These are phyloP conservation scores for Gossypium lobatum DNA, from an alignment of 441 rosid species.

Conservation along the genomic window DNA sequence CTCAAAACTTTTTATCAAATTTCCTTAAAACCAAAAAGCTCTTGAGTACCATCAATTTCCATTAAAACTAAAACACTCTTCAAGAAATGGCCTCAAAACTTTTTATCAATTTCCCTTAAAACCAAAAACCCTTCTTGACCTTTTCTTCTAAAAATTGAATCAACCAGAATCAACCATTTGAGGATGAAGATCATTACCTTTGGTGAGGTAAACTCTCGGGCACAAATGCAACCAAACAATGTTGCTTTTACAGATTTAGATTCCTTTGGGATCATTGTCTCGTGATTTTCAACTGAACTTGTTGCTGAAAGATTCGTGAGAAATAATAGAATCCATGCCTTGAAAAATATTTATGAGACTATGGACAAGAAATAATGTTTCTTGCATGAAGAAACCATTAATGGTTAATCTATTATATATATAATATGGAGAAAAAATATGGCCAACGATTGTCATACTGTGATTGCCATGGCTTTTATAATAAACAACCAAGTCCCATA, in stretches of 20 bases:
- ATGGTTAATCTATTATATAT: neutral
- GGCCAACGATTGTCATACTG: neutral
- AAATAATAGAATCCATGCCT: neutral
- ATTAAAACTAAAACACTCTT: too few relatives aligned
- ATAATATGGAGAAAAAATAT: too few relatives aligned
- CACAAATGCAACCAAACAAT: conserved; percentile 24
- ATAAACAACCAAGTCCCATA: too few relatives aligned
- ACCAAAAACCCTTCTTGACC: neutral
- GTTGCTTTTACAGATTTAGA: neutral
- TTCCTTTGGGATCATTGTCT: neutral
- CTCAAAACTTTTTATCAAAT: too few relatives aligned
- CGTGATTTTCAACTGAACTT: neutral
- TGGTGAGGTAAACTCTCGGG: conserved; percentile 27
- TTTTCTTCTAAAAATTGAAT: neutral
- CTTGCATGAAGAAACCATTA: neutral
- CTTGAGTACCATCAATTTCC: too few relatives aligned
- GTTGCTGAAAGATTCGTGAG: neutral
- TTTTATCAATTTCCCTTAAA: too few relatives aligned
- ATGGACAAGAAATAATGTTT: neutral
- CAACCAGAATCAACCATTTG: neutral
- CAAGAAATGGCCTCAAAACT: neutral
- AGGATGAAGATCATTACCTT: conserved; percentile 23
- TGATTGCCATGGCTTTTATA: neutral
- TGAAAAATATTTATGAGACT: neutral
- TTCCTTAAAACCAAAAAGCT: too few relatives aligned